Base-by-base conservation (phyloP, 208 protist species). In the Trypanosoma melophagium region DNA sequence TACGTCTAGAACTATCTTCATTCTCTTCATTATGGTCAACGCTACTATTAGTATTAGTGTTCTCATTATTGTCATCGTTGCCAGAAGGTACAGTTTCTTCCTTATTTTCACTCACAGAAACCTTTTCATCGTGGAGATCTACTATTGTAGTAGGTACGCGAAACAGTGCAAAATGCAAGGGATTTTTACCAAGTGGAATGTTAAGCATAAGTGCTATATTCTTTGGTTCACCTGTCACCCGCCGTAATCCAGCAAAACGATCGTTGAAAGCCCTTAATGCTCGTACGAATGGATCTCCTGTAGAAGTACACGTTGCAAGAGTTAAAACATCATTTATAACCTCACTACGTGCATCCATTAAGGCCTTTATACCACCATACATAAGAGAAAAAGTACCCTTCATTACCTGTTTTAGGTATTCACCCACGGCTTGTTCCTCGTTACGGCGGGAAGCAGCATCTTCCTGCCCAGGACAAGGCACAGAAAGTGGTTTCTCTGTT, bases 271-370 rank as follows among this genome's bases (percentile, higher is more conserved):
- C 53, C 19, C 63, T 41, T 24, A 76, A 44, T 7, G 63, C 63
- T 47, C 53, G 63, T 12, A 69, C 57, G 47, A 70, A 76, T 9
- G 61, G 54, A 17, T 76, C 63, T 12, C 70, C 70, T 12, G 28
- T 66, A 19, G 54, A 41, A 7, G 42, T 72, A 38, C 66, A 77
- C 28, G 40, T 60, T 21, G 72, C 57, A 41, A 77, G 67, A 42
- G 12, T 67, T 17, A 77, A 51, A 25, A 77, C 62, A 54, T 77
- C 72, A 19, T 72, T 71, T 24, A 77, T 62, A 9, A 69, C 61
- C 28, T 72, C 72, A n/a, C 56, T 72, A 54, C 66, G 65, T 40
- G 61, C 54, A 54, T 77, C 66, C 72, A 77, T 77, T 40, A 77
- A 45, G 5, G 47, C 50, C 35, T 71, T 71, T 22, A 77, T 71